A percentile compares a stretch with the other conserved stretches of the same genome.
Conservation (phyloP, 345 rosid species). For the Citrus maxima region DNA sequence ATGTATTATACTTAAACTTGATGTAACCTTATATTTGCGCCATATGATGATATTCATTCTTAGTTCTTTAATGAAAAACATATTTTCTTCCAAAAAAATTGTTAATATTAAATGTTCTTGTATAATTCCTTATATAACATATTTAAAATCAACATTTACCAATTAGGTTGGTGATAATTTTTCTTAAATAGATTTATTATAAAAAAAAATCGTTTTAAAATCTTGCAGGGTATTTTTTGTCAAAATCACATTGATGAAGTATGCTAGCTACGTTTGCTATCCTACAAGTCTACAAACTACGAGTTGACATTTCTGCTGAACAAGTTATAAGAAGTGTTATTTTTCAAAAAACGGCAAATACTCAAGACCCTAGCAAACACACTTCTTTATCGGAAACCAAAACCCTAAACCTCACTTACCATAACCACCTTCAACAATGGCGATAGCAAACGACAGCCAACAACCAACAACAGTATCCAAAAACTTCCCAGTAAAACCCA, state of each 20-base stretch:
- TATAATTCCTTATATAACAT: too few species aligned
- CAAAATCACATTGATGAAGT: background rate
- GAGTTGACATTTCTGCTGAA: background rate
- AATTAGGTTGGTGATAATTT: too few species aligned
- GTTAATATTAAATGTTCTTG: too few species aligned
- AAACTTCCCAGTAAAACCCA: conserved; percentile 63
- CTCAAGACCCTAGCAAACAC: background rate
- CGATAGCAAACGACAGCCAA: conserved; percentile 8
- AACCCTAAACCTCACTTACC: conserved; percentile 16
- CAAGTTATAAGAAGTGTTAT: background rate
- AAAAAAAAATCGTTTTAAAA: background rate
- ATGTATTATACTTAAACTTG: too few species aligned
- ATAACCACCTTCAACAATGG: background rate
- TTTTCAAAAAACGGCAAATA: background rate
- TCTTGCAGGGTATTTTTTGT: background rate
- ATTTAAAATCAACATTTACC: too few species aligned
- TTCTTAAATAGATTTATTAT: too few species aligned
- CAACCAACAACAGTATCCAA: conserved; percentile 24
- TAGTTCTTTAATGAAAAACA: too few species aligned
- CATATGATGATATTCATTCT: too few species aligned
- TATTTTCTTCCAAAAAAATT: too few species aligned
- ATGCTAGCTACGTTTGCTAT: too few species aligned
- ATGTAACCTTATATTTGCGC: too few species aligned
- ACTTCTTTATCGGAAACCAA: background rate
- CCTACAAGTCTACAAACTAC: too few species aligned